Base-by-base conservation (phyloP, 2,329 filamentous ascomycete genomes). In the Fusarium brevicatenulatum region DNA sequence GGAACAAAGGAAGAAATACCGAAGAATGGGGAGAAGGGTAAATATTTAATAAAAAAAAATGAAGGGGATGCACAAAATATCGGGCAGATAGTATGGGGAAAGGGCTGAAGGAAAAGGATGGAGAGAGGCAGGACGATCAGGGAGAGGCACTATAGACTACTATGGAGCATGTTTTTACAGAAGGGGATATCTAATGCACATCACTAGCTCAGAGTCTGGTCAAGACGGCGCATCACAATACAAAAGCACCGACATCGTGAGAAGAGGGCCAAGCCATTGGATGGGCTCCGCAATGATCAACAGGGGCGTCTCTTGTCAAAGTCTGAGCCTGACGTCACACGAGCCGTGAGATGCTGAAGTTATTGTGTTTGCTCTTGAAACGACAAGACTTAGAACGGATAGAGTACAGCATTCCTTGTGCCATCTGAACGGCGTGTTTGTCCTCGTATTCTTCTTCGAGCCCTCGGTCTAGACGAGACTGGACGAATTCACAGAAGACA, bases 351-450 rank as follows among this genome's bases (percentile, higher is more conserved):
- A 66, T 65, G 39, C n/a, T 52, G 44, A 43, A 42, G 42, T 49
- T 42, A 43, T n/a, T 65, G 65, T 73, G 71, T 71, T 71, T 73
- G 49, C 53, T 71, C 46, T 37, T 73, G 71, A 73, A 73, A 73
- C 70, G 19, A n/a, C 10, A 68, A 37, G n/a, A 40, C 57, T 46
- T 63, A 18, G 15, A 30, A 15, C 19, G 34, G 40, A 19, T 34
- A 28, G 32, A 47, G 25, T 44, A 49, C 47, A 60, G 50, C 50
- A 30, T 54, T 54, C 36, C 36, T 42, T 54, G 50, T 63, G 34
- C 21, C 49, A 54, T 54, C 50, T 40, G 7, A 52, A 61, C 49
- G 25, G 30, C 36, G 43, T 59, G 44, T 72, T 71, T 72, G 57
- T 36, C 49, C 50, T 66, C 50, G 42, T 67, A 47, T 55, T 56